phyloP scores from a whole-genome alignment of 2,329 filamentous ascomycete species.

The Arthrobotrys musiformis region DNA sequence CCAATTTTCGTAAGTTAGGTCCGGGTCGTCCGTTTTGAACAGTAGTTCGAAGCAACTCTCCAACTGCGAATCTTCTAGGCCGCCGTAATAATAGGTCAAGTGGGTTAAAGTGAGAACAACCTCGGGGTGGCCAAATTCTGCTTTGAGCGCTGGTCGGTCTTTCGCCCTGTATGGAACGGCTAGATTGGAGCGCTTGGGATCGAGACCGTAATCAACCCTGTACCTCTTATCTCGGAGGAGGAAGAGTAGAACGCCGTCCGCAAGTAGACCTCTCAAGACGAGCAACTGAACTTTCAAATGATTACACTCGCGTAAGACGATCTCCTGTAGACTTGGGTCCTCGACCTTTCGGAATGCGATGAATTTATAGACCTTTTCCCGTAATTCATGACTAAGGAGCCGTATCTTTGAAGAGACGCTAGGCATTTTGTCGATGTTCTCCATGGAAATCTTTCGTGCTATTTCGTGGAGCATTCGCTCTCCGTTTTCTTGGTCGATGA shows the following conservation, averaged over 20 bases:
- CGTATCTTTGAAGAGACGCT: slow-evolving; percentile 36
- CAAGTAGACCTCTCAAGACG: slow-evolving; percentile 69
- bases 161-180: slow-evolving; percentile 72
- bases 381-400: not conserved
- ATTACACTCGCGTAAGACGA: not conserved
- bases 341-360: slow-evolving; percentile 16
- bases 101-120: slow-evolving; percentile 70
- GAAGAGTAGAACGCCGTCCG: slow-evolving; percentile 68
- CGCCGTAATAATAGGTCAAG: slow-evolving; percentile 70
- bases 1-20: slow-evolving; percentile 68
- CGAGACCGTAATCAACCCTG: slow-evolving; percentile 73
- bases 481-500: slow-evolving; percentile 61
- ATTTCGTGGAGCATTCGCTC: slow-evolving; percentile 62
- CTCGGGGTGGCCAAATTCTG: slow-evolving; percentile 73
- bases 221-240: slow-evolving; percentile 70
- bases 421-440: not conserved
- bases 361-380: slow-evolving; percentile 6
- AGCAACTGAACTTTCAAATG: slow-evolving; percentile 62
- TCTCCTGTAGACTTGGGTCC: not conserved
- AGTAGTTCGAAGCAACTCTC: slow-evolving; percentile 66
- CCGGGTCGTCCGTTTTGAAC: slow-evolving; percentile 67
- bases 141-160: slow-evolving; percentile 67
- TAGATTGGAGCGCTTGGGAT: slow-evolving; percentile 64
- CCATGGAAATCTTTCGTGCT: slow-evolving; percentile 62
- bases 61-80: slow-evolving; percentile 68